Evolutionary conservation across 164 flowering plant genomes (phyloP), one percentile per base, ranked within the genome.

Genomic region (Stephania cephalantha): DNA sequence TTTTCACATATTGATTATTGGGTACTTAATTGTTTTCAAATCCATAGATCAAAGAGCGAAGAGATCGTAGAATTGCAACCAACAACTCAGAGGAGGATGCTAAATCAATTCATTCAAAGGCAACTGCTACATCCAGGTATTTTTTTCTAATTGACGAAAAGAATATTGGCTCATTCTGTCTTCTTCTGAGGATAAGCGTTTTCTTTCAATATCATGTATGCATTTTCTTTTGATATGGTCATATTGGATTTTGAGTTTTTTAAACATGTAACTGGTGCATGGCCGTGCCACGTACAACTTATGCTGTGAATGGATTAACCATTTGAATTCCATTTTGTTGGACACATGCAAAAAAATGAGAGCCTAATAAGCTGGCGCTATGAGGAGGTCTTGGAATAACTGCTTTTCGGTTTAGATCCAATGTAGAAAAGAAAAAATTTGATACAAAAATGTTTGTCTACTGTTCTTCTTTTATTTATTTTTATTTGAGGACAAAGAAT

Each of bases 51-150:
- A 89, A 90, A 75, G 95, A 89, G 71, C 90, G 95, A 74, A 88
- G 86, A 79, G 98, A 89, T 74, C 85, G 86, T 79, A 94, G 82
- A 79, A 75, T 25, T 20, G 78, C 85, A 30, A 75, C 84, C 48
- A 81, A 76, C 42, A 35, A 75, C 74, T 85, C 92, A 22, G 91
- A 85, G 71, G 74, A 10, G 0, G 93, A 88, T 58, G 73, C 84
- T 69, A 84, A 65, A 79, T 94, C 98, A 70, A 79, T 69, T 44
- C 76, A 75, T 29, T 92, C 98, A 17, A 91, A 85, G 84, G 95
- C 93, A 71, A 90, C 93, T 2, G 42, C 42, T 74, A 90, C 95
- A 70, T 89, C 97, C 74, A 93, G 98, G 99, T 95, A 44, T 48
- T 48, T 48, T 1, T 48, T 8, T 48, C 13, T 48, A 48, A 9